phyloP scores from a whole-genome alignment of 208 protist species.

The Phytomonas francai region DNA sequence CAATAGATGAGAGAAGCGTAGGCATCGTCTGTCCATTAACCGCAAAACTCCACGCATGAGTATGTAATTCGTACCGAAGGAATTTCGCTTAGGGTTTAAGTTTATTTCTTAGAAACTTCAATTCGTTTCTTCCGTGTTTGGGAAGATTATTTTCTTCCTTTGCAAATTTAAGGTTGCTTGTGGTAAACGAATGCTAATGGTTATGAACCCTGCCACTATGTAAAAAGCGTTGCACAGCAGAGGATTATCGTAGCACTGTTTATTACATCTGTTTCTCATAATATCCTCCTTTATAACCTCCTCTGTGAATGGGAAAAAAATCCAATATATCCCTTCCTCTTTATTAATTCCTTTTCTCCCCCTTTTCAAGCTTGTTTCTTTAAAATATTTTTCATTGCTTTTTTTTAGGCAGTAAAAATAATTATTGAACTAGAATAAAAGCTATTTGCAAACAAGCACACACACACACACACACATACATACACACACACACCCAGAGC shows the following conservation, averaged over 20 bases:
- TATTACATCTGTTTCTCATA: not conserved
- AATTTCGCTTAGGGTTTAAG: not conserved
- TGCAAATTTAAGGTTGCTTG: not conserved
- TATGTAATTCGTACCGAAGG: not conserved
- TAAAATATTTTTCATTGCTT: slow-evolving; percentile 9
- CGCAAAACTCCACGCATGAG: slow-evolving; percentile 33
- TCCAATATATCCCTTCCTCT: not conserved
- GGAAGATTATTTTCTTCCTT: not conserved
- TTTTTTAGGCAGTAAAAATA: not conserved
- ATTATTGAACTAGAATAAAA: not conserved
- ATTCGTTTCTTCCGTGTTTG: not conserved
- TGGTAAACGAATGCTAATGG: not conserved
- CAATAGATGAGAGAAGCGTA: slow-evolving; percentile 25
- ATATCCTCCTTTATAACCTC: not conserved
- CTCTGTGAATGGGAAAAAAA: not conserved
- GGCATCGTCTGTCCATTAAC: slow-evolving; percentile 37
- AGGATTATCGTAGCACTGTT: no score
- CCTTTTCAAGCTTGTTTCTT: slow-evolving; percentile 4
- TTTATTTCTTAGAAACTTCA: not conserved
- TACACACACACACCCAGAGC: not conserved
- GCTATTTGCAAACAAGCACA: slow-evolving; percentile 8
- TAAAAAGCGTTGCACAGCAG: no score
- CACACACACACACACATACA: not conserved
- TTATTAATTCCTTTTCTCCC: not conserved
- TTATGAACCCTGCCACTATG: not conserved